Conservation (phyloP, 1,284 basidiomycete species). For the Athelia psychrophila region DNA sequence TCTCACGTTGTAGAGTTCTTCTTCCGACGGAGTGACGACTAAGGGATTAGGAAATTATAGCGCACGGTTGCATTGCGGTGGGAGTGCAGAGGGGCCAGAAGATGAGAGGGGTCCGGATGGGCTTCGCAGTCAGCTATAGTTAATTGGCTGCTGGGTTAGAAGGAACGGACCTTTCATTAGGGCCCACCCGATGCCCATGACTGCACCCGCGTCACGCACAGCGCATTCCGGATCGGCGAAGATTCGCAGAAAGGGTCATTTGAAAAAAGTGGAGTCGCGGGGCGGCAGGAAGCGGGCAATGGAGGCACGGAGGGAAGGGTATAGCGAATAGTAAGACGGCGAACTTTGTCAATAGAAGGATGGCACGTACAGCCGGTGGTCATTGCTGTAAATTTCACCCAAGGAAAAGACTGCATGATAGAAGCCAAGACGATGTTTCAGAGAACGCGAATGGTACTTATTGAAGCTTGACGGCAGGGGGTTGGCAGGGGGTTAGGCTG, state of each 20-base stretch:
- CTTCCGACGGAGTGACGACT: slow-evolving; percentile 63
- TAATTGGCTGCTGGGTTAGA: background rate
- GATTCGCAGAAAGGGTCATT: too few relatives aligned
- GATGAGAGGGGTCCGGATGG: background rate
- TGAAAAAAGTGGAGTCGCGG: too few relatives aligned
- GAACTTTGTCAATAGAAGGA: slow-evolving; percentile 9
- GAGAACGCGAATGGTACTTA: too few relatives aligned
- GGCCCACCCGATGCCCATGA: slow-evolving; percentile 58
- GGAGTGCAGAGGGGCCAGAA: background rate
- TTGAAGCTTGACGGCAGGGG: too few relatives aligned
- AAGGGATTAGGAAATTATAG: slow-evolving; percentile 6
- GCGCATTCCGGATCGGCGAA: too few relatives aligned
- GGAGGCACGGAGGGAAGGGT: background rate
- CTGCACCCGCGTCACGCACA: slow-evolving; percentile 28
- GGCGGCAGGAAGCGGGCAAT: too few relatives aligned
- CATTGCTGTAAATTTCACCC: slow-evolving; percentile 45
- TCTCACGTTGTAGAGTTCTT: slow-evolving; percentile 53
- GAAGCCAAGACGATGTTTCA: too few relatives aligned
- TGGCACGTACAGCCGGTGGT: slow-evolving; percentile 45
- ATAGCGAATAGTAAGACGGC: slow-evolving; percentile 8
- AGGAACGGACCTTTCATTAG: slow-evolving; percentile 58
- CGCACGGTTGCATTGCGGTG: slow-evolving; percentile 8
- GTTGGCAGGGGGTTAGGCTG: too few relatives aligned
- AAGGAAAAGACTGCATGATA: slow-evolving; percentile 43
- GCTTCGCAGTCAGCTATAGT: slow-evolving; percentile 6